A percentile compares a stretch with the other conserved stretches of the same genome.
Evolutionary conservation across 345 rosid genomes (phyloP).

Genomic region (Geranium brycei): DNA sequence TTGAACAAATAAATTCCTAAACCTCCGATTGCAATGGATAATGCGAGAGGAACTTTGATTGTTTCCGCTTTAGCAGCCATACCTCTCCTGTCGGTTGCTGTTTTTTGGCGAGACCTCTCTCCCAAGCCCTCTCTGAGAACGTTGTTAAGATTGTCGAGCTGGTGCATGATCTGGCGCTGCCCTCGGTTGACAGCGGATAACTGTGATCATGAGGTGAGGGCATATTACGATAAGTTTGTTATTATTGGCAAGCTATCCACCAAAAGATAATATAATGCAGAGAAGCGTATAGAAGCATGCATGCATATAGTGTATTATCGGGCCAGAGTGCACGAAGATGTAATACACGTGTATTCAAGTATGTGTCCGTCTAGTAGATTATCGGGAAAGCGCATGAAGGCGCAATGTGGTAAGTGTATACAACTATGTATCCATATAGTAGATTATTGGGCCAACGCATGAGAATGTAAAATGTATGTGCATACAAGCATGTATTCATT

Average conservation of each 20-base stretch:
- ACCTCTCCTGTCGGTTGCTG: conserved; percentile 24
- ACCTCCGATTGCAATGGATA: conserved; percentile 49
- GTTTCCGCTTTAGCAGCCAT: conserved; percentile 20
- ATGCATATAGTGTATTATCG: too few species aligned
- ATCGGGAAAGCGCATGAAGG: too few species aligned
- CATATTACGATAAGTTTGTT: conserved; percentile 9
- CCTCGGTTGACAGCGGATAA: conserved; percentile 45
- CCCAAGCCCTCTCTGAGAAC: conserved; percentile 39
- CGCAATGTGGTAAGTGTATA: too few species aligned
- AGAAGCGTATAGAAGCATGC: too few species aligned
- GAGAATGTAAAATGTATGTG: too few species aligned
- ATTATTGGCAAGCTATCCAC: background rate
- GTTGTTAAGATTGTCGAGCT: conserved; percentile 49
- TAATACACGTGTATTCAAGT: too few species aligned
- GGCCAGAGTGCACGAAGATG: too few species aligned
- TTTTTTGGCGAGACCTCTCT: conserved; percentile 27
- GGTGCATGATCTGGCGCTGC: conserved; percentile 72
- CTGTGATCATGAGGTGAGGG: conserved; percentile 23
- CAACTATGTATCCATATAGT: too few species aligned
- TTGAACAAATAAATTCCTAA: conserved; percentile 47
- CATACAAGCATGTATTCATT: too few species aligned
- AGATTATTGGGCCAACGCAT: too few species aligned
- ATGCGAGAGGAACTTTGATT: conserved; percentile 36
- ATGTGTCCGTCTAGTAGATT: too few species aligned
- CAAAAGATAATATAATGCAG: background rate